Conservation (phyloP, 1,139 yeast species). For the Suhomyces guaymorum region DNA sequence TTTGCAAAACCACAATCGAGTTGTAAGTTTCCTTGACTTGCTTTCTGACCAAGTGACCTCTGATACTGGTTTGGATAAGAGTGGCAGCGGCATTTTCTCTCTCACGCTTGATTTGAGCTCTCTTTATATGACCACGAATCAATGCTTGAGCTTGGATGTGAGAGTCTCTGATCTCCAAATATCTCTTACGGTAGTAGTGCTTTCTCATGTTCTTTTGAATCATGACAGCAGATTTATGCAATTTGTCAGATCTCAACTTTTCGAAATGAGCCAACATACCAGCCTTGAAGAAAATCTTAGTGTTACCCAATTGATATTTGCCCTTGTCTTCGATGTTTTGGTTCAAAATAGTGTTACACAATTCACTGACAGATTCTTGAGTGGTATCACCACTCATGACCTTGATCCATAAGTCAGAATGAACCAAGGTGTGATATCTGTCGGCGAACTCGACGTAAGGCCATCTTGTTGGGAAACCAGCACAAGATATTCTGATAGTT, state of each 20-base stretch:
- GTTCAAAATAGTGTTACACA: constrained; percentile 68
- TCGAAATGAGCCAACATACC: constrained; percentile 94
- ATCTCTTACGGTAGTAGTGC: constrained; percentile 62
- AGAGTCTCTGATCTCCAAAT: constrained; percentile 55
- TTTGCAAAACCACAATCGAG: constrained; percentile 64
- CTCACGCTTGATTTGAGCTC: constrained; percentile 58
- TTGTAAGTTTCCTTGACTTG: constrained; percentile 43
- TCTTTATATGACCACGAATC: constrained; percentile 61
- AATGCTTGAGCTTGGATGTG: constrained; percentile 60
- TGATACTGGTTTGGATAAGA: constrained; percentile 67
- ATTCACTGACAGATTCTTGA: constrained; percentile 57
- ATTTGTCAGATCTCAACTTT: constrained; percentile 76
- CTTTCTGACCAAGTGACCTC: constrained; percentile 62
- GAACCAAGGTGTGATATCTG: constrained; percentile 80
- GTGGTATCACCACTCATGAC: constrained; percentile 58
- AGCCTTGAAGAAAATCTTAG: constrained; percentile 93
- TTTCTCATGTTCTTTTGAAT: constrained; percentile 85
- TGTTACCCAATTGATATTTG: constrained; percentile 82
- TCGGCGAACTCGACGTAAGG: constrained; percentile 91
- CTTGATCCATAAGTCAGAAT: constrained; percentile 67
- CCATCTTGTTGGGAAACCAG: constrained; percentile 98
- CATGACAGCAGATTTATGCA: constrained; percentile 73
- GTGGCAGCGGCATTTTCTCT: constrained; percentile 67
- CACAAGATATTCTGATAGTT: constrained; percentile 94
- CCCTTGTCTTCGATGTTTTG: constrained; percentile 61